phyloP scores from a whole-genome alignment of 306 rosid species.

The Delonix regia region DNA sequence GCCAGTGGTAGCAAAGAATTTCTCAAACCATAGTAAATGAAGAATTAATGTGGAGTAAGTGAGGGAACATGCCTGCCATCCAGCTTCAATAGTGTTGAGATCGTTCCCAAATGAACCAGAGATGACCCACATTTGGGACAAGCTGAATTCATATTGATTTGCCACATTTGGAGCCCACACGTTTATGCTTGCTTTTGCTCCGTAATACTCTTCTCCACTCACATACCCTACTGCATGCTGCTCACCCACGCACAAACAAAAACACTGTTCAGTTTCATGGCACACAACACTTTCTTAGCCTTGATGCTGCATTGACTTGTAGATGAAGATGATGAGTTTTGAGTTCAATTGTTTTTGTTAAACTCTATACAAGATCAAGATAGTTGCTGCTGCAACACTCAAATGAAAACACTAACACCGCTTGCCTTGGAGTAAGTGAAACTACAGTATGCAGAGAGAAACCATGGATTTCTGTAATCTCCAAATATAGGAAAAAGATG shows the following conservation, averaged over 20 bases:
- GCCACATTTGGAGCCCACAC: slow-evolving; percentile 93
- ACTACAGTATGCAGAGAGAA: slow-evolving; percentile 17
- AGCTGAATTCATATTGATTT: slow-evolving; percentile 91
- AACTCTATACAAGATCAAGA: slow-evolving; percentile 9
- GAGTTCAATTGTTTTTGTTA: not conserved
- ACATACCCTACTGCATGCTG: slow-evolving; percentile 99
- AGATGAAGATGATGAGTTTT: not conserved
- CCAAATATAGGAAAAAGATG: slow-evolving; percentile 28
- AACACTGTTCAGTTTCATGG: not conserved
- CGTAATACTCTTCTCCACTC: slow-evolving; percentile 82
- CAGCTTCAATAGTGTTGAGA: slow-evolving; percentile 97
- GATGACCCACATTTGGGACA: slow-evolving; percentile 98
- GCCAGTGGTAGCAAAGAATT: too few relatives aligned
- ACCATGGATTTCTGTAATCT: slow-evolving; percentile 48
- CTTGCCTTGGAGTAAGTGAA: slow-evolving; percentile 34
- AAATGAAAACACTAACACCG: slow-evolving; percentile 9
- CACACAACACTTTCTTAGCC: not conserved
- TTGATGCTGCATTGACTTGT: not conserved
- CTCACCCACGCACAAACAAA: not conserved
- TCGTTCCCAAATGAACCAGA: slow-evolving; percentile 97
- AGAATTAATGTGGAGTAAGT: slow-evolving; percentile 30
- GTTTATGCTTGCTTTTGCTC: slow-evolving; percentile 95
- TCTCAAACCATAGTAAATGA: not conserved
- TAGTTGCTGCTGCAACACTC: slow-evolving; percentile 30
- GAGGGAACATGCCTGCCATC: slow-evolving; percentile 82